Evolutionary conservation across 2,329 filamentous ascomycete species (phyloP).

Genomic region (Hypoxylon sp.): DNA sequence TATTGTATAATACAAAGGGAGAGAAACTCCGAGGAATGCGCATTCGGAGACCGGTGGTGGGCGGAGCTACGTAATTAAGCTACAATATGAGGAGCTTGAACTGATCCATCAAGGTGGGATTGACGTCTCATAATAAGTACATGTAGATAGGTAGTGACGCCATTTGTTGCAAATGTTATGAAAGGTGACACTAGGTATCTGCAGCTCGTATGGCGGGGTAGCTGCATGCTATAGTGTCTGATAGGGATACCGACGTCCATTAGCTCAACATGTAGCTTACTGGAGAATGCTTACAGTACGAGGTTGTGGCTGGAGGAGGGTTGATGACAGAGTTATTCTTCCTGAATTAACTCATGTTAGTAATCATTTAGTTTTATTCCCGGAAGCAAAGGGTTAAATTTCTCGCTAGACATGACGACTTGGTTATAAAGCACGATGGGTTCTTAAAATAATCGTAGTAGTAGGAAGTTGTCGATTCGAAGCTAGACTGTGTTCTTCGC

Average conservation of each 20-base stretch:
- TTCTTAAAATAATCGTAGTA: not conserved
- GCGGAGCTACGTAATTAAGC: slow-evolving; percentile 15
- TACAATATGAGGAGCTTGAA: slow-evolving; percentile 4
- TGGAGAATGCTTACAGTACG: not conserved
- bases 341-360: too few relatives aligned
- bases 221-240: not conserved
- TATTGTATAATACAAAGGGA: slow-evolving; percentile 20
- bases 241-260: not conserved
- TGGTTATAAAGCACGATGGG: not conserved
- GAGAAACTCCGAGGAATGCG: slow-evolving; percentile 39
- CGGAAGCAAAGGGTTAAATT: too few relatives aligned
- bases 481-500: slow-evolving; percentile 67
- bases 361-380: too few relatives aligned
- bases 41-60: slow-evolving; percentile 36
- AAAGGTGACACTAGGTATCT: slow-evolving; percentile 16
- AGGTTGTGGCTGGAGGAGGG: slow-evolving; percentile 1
- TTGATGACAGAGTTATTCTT: too few relatives aligned
- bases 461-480: not conserved
- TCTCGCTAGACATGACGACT: not conserved
- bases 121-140: slow-evolving; percentile 15
- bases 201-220: slow-evolving; percentile 5
- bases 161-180: slow-evolving; percentile 16
- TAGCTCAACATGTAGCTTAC: slow-evolving; percentile 2
- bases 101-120: slow-evolving; percentile 15
- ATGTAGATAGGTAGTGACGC: slow-evolving; percentile 20